These are phyloP conservation scores for Amphibolis antarctica DNA, from an alignment of 106 monocot species.

Conservation along the genomic window DNA sequence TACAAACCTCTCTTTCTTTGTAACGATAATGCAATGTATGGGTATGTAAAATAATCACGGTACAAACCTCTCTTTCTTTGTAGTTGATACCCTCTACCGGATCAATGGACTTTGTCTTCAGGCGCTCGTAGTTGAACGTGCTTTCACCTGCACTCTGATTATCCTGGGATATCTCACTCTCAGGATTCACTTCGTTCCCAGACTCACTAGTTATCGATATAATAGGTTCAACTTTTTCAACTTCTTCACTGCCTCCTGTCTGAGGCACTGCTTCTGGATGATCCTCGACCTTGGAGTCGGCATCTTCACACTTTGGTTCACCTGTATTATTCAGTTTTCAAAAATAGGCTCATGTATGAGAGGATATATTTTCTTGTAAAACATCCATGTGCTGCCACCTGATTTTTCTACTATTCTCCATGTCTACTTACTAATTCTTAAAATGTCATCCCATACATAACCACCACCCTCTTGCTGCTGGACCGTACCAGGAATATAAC, in stretches of 20 bases:
- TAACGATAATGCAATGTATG: too few relatives aligned
- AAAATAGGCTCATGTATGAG: not conserved
- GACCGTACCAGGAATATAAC: too few relatives aligned
- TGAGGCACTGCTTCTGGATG: conserved; percentile 16
- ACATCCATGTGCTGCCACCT: too few relatives aligned
- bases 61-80: conserved; percentile 62
- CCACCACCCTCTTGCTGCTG: too few relatives aligned
- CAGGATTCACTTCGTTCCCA: conserved; percentile 21
- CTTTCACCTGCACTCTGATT: conserved; percentile 26
- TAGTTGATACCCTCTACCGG: conserved; percentile 63
- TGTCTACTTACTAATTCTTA: too few relatives aligned
- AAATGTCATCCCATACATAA: too few relatives aligned
- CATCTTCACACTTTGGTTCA: not conserved
- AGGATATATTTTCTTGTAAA: too few relatives aligned
- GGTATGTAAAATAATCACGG: not conserved
- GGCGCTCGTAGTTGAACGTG: conserved; percentile 48
- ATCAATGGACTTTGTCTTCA: conserved; percentile 61
- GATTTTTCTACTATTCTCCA: too few relatives aligned
- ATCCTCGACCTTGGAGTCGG: conserved; percentile 19
- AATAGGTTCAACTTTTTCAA: too few relatives aligned
- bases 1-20: too few relatives aligned
- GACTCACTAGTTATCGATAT: conserved; percentile 16
- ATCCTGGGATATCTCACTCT: conserved; percentile 11
- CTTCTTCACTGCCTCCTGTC: conserved; percentile 11
- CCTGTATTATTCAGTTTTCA: conserved; percentile 3